A percentile compares a stretch with the other conserved stretches of the same genome.
phyloP scores from a whole-genome alignment of 1,284 basidiomycete species.

The Phylloporus sp. region DNA sequence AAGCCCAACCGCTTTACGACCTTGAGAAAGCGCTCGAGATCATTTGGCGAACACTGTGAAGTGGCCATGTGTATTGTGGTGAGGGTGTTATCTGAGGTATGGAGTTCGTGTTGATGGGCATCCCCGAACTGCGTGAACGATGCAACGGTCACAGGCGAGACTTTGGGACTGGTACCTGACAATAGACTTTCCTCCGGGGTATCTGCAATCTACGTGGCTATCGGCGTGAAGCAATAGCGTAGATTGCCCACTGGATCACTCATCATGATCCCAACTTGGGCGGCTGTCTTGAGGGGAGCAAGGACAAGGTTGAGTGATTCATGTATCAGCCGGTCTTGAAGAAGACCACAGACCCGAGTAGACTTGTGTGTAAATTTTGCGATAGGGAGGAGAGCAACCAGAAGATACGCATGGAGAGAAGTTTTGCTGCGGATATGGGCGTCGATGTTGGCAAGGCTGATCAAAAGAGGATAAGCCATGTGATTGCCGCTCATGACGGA shows the following conservation, averaged over 20 bases:
- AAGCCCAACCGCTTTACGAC: not conserved
- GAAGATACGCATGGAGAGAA: conserved; percentile 36
- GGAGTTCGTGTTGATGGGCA: conserved; percentile 2
- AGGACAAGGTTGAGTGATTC: conserved; percentile 39
- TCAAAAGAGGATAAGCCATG: conserved; percentile 42
- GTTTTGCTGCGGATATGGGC: conserved; percentile 38
- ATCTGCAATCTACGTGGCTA: conserved; percentile 16
- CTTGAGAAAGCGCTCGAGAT: not conserved
- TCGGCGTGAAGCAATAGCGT: conserved; percentile 13
- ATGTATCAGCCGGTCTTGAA: conserved; percentile 36
- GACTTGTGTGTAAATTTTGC: conserved; percentile 32
- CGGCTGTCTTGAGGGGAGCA: conserved; percentile 40
- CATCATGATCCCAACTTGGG: conserved; percentile 39
- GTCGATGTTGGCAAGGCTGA: conserved; percentile 43
- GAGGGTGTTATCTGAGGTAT: not conserved
- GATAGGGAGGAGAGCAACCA: too few species aligned
- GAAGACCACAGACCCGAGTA: conserved; percentile 2
- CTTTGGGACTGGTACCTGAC: not conserved
- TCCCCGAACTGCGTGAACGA: conserved; percentile 13
- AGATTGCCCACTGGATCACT: conserved; percentile 34
- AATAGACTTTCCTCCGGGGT: conserved; percentile 14
- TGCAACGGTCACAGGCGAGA: conserved; percentile 6
- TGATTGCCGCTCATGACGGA: conserved; percentile 34
- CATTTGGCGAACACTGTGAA: not conserved
- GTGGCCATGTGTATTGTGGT: not conserved